phyloP scores from a whole-genome alignment of 148 eudicot genomes.

The Arctostaphylos glauca region DNA sequence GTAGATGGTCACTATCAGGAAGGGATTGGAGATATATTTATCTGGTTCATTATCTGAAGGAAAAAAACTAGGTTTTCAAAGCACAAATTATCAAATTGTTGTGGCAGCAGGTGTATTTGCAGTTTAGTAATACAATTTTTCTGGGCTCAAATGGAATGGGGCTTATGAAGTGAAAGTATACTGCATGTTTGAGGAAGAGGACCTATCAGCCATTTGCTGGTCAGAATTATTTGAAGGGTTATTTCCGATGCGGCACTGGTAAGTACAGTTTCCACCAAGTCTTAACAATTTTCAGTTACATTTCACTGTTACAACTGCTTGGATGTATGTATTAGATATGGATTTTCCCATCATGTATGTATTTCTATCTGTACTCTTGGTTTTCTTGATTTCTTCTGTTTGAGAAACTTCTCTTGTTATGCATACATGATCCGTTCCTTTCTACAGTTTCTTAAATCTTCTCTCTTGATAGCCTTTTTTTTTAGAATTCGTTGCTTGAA shows the following conservation, averaged over 20 bases:
- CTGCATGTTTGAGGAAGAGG: background rate
- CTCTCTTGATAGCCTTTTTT: background rate
- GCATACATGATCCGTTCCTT: background rate
- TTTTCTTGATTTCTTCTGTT: conserved; percentile 2
- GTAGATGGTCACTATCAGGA: background rate
- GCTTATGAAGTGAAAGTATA: background rate
- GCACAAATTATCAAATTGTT: conserved; percentile 2
- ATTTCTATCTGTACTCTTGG: background rate
- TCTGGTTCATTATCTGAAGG: background rate
- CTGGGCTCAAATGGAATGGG: background rate
- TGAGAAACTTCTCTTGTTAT: background rate
- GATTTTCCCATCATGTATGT: background rate
- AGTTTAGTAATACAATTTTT: background rate
- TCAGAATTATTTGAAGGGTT: background rate
- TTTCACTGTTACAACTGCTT: background rate
- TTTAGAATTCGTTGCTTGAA: background rate
- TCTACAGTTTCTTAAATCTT: background rate
- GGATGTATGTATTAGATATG: background rate
- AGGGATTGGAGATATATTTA: background rate
- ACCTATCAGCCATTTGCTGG: background rate
- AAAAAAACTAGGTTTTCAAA: background rate
- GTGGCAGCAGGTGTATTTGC: conserved; percentile 4
- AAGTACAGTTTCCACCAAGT: conserved; percentile 8
- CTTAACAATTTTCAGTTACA: conserved; percentile 7
- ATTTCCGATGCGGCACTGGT: conserved; percentile 4